Evolutionary conservation across 208 protist genomes (phyloP), one percentile per base, ranked within the genome.

Genomic region (Lotmaria passim): DNA sequence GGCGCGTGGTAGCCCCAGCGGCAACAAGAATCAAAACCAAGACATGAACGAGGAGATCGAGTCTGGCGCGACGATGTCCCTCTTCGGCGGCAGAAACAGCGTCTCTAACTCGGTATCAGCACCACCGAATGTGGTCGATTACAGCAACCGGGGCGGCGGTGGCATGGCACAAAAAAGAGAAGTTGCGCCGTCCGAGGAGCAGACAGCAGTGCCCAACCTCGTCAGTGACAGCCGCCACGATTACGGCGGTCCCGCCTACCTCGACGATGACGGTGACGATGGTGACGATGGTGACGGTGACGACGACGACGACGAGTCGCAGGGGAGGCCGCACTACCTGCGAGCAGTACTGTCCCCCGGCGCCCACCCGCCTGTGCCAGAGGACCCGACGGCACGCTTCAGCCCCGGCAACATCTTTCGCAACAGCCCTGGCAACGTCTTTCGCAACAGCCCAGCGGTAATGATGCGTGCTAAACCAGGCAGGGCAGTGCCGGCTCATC

Each of bases 191-290:
- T 2, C 33, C 7, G 28, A 43, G 34, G 34, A 43, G 53, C 53
- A 59, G 19, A 26, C 58, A 12, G 39, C 39, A 21, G n/a, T 70
- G 28, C 71, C 55, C 12, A 59, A 44, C 23, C 39, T 61, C 6
- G 39, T 44, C 24, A 59, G 33, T 26, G 52, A 31, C 33, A 39
- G 36, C 11, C 17, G 39, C 4, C 56, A 77, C 19, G 14, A 60
- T 17, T 65, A 67, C 57, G 24, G 30, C 30, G 34, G 10, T 4
- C 23, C 33, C 17, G 41, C 56, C 19, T 71, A 53, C 57, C 55
- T 77, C n/a, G 57, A 77, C 47, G 71, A 77, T 26, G 71, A 71
- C 39, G 63, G 52, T 30, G 51, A 69, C 28, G 15, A n/a, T 12
- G 53, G 48, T 31, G 52, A 26, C 19, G 23, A 48, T 7, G 15